Percentiles rank a stretch among this genome's conserved stretches.
Evolutionary conservation across 2,329 filamentous ascomycete genomes (phyloP).

Genomic region (Neonectria punicea): DNA sequence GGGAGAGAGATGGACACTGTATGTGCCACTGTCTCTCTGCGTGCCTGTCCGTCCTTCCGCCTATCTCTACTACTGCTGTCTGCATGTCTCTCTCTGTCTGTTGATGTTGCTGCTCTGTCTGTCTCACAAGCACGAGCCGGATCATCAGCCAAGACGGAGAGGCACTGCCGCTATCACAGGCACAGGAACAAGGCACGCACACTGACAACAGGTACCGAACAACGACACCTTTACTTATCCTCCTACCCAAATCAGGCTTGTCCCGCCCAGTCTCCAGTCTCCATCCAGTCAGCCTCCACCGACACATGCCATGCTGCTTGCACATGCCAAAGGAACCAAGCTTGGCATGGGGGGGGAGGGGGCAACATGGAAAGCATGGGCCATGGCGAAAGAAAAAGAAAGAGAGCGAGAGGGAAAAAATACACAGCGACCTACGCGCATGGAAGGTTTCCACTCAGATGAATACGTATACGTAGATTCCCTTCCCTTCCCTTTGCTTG

Average conservation of each 20-base stretch:
- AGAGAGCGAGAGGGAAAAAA: too few relatives aligned
- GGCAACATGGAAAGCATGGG: too few relatives aligned
- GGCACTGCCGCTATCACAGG: constrained; percentile 4
- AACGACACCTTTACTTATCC: too few relatives aligned
- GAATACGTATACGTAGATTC: constrained; percentile 25
- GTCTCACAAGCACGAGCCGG: background rate
- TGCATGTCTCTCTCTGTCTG: background rate
- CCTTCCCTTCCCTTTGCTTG: background rate
- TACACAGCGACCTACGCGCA: background rate
- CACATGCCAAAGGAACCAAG: constrained; percentile 19
- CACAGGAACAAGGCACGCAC: constrained; percentile 18
- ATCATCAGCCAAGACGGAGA: background rate
- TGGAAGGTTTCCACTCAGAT: background rate
- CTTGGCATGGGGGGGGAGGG: background rate
- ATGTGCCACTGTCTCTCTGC: too few relatives aligned
- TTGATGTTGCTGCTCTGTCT: too few relatives aligned
- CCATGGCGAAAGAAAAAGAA: too few relatives aligned
- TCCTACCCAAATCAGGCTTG: background rate
- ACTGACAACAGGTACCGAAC: constrained; percentile 2
- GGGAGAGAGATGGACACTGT: background rate
- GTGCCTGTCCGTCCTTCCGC: too few relatives aligned
- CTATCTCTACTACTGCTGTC: background rate
- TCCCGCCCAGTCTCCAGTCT: background rate
- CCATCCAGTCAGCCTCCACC: background rate
- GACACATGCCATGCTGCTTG: background rate